Evolutionary conservation across 2,329 filamentous ascomycete genomes (phyloP).

Genomic region (Trichoderma atroviride): DNA sequence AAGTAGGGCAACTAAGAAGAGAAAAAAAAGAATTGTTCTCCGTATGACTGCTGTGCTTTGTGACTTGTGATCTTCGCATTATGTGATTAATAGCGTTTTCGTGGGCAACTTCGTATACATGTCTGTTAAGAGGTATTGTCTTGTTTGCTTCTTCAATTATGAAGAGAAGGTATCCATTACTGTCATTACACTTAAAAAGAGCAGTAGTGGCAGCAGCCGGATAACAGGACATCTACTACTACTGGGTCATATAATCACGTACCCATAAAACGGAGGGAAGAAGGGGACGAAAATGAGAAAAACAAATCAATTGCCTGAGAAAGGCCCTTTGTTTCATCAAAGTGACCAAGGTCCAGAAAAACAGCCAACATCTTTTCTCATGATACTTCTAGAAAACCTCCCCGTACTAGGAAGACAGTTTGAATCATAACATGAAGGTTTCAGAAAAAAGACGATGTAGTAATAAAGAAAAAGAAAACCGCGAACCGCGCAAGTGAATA

Average conservation of each 20-base stretch:
- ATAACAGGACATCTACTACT: neutral
- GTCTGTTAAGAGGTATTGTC: neutral
- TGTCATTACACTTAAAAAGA: neutral
- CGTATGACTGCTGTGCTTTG: neutral
- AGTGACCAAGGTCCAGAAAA: neutral
- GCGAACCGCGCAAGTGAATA: neutral
- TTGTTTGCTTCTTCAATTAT: neutral
- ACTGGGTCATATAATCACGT: neutral
- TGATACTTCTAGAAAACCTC: slow-evolving; percentile 2
- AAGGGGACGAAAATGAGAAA: neutral
- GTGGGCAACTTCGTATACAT: neutral
- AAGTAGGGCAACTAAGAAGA: slow-evolving; percentile 24
- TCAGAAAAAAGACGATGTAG: neutral
- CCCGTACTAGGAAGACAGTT: neutral
- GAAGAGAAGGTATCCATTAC: no score
- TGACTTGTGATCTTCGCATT: neutral
- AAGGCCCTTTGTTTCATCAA: neutral
- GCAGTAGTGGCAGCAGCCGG: no score
- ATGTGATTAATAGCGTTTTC: neutral
- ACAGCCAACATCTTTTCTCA: neutral
- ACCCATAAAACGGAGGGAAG: neutral
- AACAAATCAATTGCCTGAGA: neutral
- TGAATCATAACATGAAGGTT: slow-evolving; percentile 4
- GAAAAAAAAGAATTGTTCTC: slow-evolving; percentile 4
- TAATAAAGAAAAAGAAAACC: neutral